Evolutionary conservation across 257 asterid genomes (phyloP).

Genomic region (Rubia yunnanensis): DNA sequence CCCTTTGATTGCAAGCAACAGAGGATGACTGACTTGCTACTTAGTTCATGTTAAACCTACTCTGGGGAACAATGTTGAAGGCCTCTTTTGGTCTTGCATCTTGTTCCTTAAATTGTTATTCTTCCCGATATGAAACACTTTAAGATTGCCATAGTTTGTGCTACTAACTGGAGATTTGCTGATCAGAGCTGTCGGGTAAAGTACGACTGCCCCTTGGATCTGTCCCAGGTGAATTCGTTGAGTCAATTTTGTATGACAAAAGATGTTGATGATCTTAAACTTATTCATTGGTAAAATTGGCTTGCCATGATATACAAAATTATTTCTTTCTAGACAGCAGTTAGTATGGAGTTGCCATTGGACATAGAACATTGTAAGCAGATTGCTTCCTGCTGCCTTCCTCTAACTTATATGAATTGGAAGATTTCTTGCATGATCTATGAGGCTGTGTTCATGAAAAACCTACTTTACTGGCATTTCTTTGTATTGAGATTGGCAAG

Average conservation of each 20-base stretch:
- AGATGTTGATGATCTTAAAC: not conserved
- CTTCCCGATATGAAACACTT: not conserved
- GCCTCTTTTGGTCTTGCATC: conserved; percentile 3
- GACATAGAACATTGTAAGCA: not conserved
- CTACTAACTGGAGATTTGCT: not conserved
- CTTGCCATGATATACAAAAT: no score
- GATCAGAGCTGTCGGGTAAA: conserved; percentile 2
- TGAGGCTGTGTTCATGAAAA: not conserved
- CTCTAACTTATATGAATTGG: not conserved
- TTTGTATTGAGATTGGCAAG: no score
- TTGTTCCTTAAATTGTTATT: not conserved
- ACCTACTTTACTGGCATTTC: not conserved
- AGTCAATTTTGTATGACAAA: not conserved
- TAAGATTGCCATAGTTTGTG: not conserved
- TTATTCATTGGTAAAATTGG: not conserved
- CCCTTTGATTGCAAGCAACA: not conserved
- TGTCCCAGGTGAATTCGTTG: not conserved
- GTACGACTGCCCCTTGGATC: not conserved
- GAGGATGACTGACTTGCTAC: not conserved
- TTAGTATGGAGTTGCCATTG: not conserved
- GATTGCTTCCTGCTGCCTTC: not conserved
- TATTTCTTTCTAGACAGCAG: no score
- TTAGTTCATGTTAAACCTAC: not conserved
- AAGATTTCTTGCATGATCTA: not conserved
- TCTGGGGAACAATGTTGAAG: not conserved